phyloP scores from a whole-genome alignment of 1,139 yeast genomes.

The Kodamaea sp. region DNA sequence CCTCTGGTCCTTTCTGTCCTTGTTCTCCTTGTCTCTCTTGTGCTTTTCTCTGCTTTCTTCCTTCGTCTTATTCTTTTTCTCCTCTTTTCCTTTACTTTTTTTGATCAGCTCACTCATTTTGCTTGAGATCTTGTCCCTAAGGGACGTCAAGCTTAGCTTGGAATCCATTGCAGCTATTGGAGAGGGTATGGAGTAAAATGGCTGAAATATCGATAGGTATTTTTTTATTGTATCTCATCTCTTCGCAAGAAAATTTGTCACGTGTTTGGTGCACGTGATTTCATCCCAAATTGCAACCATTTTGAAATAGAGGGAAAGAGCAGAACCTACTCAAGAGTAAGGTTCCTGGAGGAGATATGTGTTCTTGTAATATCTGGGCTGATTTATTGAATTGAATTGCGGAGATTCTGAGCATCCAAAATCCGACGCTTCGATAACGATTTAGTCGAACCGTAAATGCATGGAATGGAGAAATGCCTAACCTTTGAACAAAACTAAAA shows the following conservation, averaged over 20 bases:
- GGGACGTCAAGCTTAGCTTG: slow-evolving; percentile 48
- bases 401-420: too few species aligned
- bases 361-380: too few species aligned
- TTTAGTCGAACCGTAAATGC: too few species aligned
- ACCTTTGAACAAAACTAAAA: too few species aligned
- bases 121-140: slow-evolving; percentile 58
- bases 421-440: too few species aligned
- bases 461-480: too few species aligned
- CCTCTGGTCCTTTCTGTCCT: slow-evolving; percentile 9
- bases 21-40: slow-evolving; percentile 5
- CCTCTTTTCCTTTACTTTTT: slow-evolving; percentile 25
- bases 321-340: too few species aligned
- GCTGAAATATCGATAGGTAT: too few species aligned
- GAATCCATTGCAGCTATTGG: slow-evolving; percentile 30
- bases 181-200: too few species aligned
- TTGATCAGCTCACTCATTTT: slow-evolving; percentile 32
- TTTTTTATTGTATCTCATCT: slow-evolving; percentile 11
- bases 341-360: too few species aligned
- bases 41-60: slow-evolving; percentile 6
- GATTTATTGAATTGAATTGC: too few species aligned
- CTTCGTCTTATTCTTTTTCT: slow-evolving; percentile 21
- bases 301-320: too few species aligned
- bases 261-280: slow-evolving; percentile 6
- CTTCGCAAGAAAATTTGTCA: neutral
- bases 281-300: slow-evolving; percentile 1